A percentile compares a stretch with the other conserved stretches of the same genome.
These are phyloP conservation scores for Coemansia sp. DNA, from an alignment of 192 early-diverging fungal genomes.

Conservation along the genomic window DNA sequence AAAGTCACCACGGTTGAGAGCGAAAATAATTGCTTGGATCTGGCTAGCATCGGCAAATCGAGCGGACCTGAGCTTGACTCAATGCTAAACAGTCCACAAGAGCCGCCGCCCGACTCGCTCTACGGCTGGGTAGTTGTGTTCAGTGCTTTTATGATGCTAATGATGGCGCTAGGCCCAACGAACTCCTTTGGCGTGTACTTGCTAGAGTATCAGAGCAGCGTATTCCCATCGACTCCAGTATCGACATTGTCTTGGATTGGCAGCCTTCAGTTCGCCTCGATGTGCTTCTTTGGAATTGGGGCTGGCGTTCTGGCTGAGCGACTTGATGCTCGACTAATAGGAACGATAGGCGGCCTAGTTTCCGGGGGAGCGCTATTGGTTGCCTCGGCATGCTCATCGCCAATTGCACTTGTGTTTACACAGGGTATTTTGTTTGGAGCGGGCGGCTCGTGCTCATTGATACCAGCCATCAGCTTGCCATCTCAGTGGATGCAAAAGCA, in stretches of 20 bases:
- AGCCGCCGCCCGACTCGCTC: conserved; percentile 11
- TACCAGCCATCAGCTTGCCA: conserved; percentile 62
- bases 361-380: conserved; percentile 16
- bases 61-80: not conserved
- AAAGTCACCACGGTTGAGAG: not conserved
- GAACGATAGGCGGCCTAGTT: conserved; percentile 10
- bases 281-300: conserved; percentile 28
- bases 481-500: conserved; percentile 70
- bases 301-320: conserved; percentile 36
- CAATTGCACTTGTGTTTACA: conserved; percentile 64
- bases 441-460: conserved; percentile 59
- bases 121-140: conserved; percentile 35
- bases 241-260: conserved; percentile 47
- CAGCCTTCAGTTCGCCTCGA: conserved; percentile 29
- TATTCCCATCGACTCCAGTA: conserved; percentile 19
- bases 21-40: not conserved
- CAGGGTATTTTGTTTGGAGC: conserved; percentile 75
- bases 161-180: conserved; percentile 25
- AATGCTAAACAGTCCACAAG: not conserved
- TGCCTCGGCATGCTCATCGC: conserved; percentile 29
- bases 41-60: not conserved
- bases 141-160: conserved; percentile 26
- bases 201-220: conserved; percentile 18
- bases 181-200: conserved; percentile 40
- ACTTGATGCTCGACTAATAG: conserved; percentile 10